Evolutionary conservation across 805 yeast species (phyloP).

Genomic region (Ogataea trehalophila): DNA sequence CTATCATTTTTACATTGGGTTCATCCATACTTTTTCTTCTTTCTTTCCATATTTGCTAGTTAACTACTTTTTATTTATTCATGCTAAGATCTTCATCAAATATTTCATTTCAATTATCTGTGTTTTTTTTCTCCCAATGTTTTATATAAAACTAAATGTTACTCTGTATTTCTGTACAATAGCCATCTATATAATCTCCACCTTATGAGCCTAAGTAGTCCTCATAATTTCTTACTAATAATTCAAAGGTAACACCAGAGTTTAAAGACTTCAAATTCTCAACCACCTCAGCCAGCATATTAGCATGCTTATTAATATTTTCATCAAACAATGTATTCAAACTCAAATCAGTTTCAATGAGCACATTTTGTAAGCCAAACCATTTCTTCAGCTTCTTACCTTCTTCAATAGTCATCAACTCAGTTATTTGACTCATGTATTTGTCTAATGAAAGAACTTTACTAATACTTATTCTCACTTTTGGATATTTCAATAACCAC

Average conservation of each 20-base stretch:
- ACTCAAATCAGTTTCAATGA: conserved; percentile 52
- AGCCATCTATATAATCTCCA: too few species aligned
- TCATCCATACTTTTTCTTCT: too few species aligned
- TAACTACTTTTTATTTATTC: too few species aligned
- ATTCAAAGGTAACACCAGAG: conserved; percentile 3
- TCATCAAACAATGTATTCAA: conserved; percentile 21
- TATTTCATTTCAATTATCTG: too few species aligned
- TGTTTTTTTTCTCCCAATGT: too few species aligned
- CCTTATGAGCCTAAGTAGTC: background rate
- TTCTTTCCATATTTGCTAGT: too few species aligned
- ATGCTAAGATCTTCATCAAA: too few species aligned
- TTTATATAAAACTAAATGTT: too few species aligned
- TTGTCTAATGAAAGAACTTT: conserved; percentile 23
- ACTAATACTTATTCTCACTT: conserved; percentile 32
- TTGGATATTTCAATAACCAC: conserved; percentile 39
- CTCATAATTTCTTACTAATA: conserved; percentile 8
- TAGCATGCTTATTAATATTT: conserved; percentile 4
- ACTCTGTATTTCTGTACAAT: too few species aligned
- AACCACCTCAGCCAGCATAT: conserved; percentile 8
- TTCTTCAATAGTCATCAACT: conserved; percentile 8
- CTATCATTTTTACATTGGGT: too few species aligned
- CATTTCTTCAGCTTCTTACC: conserved; percentile 16
- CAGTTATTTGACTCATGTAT: conserved; percentile 13
- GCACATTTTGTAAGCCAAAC: conserved; percentile 25
- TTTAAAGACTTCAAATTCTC: conserved; percentile 3